phyloP scores from a whole-genome alignment of 495 filamentous ascomycete species.

The Xylaria venustula region DNA sequence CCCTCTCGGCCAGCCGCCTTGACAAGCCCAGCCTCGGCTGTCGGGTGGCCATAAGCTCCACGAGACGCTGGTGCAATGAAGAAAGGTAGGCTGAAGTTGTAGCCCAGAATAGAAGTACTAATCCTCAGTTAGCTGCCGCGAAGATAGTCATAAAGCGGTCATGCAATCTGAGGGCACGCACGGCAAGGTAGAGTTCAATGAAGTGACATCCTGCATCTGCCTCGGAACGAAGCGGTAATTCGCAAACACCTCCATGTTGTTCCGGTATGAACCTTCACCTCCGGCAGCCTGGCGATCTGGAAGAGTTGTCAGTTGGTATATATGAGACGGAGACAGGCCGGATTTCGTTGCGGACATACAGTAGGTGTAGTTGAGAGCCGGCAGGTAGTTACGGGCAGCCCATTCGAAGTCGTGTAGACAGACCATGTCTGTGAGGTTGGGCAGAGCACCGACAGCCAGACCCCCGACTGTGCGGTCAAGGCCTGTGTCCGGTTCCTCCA shows the following conservation, averaged over 20 bases:
- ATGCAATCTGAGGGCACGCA: neutral
- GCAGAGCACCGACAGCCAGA: constrained; percentile 24
- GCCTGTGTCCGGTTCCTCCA: constrained; percentile 32
- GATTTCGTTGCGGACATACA: constrained; percentile 12
- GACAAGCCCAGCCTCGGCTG: constrained; percentile 38
- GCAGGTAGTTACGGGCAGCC: constrained; percentile 31
- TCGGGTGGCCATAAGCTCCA: constrained; percentile 33
- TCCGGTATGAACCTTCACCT: constrained; percentile 42
- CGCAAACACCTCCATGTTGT: constrained; percentile 39
- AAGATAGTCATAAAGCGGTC: neutral
- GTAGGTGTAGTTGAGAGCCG: constrained; percentile 34
- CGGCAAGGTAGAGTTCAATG: constrained; percentile 29
- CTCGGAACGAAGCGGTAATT: constrained; percentile 27
- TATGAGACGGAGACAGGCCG: neutral
- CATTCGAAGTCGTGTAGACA: constrained; percentile 38
- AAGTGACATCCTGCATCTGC: constrained; percentile 33
- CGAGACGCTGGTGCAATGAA: constrained; percentile 41
- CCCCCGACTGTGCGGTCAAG: constrained; percentile 22
- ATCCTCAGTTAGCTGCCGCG: neutral
- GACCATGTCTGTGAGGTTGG: constrained; percentile 28
- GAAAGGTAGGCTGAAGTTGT: constrained; percentile 43
- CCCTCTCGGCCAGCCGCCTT: constrained; percentile 31
- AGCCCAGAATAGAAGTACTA: constrained; percentile 37
- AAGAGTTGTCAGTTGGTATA: neutral
- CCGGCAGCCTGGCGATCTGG: constrained; percentile 37